A percentile compares a stretch with the other conserved stretches of the same genome.
Conservation (phyloP, 768 basidiomycete genomes). For the Inosperma sp. region DNA sequence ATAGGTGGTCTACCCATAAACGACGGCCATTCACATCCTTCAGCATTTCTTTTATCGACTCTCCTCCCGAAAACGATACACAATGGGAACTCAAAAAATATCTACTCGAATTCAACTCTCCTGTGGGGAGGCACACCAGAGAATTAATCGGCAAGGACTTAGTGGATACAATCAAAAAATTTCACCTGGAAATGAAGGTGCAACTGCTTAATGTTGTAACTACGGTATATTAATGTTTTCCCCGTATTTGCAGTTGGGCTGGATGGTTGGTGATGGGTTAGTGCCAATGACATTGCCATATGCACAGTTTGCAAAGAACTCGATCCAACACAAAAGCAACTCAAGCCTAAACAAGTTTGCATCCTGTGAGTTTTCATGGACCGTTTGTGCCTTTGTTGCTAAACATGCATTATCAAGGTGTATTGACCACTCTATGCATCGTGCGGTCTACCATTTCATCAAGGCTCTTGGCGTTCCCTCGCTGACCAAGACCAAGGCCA, state of each 20-base stretch:
- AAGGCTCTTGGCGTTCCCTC: slow-evolving; percentile 8
- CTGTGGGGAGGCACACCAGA: slow-evolving; percentile 15
- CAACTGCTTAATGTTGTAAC: background rate
- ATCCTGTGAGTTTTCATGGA: slow-evolving; percentile 5
- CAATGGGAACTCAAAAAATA: slow-evolving; percentile 14
- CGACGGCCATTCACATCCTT: slow-evolving; percentile 10
- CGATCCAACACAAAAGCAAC: background rate
- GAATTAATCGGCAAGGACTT: slow-evolving; percentile 16
- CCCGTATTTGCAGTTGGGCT: slow-evolving; percentile 10
- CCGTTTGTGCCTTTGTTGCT: background rate
- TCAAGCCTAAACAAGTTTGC: slow-evolving; percentile 12
- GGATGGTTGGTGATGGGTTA: slow-evolving; percentile 15
- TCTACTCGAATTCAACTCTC: slow-evolving; percentile 14
- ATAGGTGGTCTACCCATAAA: slow-evolving; percentile 16
- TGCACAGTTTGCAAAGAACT: slow-evolving; percentile 4
- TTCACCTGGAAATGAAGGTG: slow-evolving; percentile 14
- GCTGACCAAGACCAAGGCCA: background rate
- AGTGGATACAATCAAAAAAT: slow-evolving; percentile 12
- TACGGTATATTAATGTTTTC: background rate
- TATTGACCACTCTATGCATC: slow-evolving; percentile 18
- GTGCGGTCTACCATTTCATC: slow-evolving; percentile 15
- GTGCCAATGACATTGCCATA: slow-evolving; percentile 14
- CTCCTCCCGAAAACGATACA: slow-evolving; percentile 1
- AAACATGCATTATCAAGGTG: slow-evolving; percentile 8
- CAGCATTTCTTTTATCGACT: slow-evolving; percentile 16